These are phyloP conservation scores for Tolypocladium sp. DNA, from an alignment of 2,329 filamentous ascomycete genomes.

Conservation along the genomic window DNA sequence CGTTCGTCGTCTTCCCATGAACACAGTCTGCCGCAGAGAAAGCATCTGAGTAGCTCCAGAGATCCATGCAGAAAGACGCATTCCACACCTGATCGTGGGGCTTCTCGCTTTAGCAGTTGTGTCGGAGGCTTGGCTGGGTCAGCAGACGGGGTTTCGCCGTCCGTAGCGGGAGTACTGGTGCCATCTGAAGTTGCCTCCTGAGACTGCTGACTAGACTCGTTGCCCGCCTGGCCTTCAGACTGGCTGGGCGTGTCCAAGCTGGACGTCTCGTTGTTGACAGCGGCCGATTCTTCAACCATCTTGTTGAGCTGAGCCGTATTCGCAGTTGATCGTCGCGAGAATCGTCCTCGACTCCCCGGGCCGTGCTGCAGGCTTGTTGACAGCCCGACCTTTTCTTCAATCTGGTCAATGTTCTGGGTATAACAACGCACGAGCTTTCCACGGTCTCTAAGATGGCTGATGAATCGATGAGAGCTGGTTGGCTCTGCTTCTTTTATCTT, in stretches of 20 bases:
- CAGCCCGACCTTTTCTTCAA: constrained; percentile 62
- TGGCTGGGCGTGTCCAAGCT: constrained; percentile 8
- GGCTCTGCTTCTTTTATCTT: constrained; percentile 55
- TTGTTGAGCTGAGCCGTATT: constrained; percentile 22
- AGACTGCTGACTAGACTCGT: constrained; percentile 4
- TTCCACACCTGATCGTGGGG: constrained; percentile 39
- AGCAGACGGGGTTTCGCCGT: constrained; percentile 9
- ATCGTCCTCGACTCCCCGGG: constrained; percentile 51
- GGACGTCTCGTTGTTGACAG: constrained; percentile 4
- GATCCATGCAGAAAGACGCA: constrained; percentile 67
- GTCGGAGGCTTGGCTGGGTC: constrained; percentile 9
- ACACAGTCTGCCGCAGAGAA: constrained; percentile 47
- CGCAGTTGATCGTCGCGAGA: constrained; percentile 39
- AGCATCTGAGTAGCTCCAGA: constrained; percentile 55
- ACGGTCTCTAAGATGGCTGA: constrained; percentile 55
- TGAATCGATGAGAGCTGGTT: constrained; percentile 59
- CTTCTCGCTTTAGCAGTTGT: constrained; percentile 12
- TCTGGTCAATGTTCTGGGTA: constrained; percentile 67
- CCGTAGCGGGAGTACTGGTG: background rate
- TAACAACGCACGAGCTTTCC: constrained; percentile 64
- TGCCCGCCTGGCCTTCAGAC: background rate
- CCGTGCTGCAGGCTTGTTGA: constrained; percentile 53
- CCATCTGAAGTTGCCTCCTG: constrained; percentile 6
- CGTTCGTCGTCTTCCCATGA: constrained; percentile 51
- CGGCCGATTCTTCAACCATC: constrained; percentile 25